Evolutionary conservation across 1,284 basidiomycete genomes (phyloP), one percentile per base, ranked within the genome.

Genomic region (Sphagnurus paluster): DNA sequence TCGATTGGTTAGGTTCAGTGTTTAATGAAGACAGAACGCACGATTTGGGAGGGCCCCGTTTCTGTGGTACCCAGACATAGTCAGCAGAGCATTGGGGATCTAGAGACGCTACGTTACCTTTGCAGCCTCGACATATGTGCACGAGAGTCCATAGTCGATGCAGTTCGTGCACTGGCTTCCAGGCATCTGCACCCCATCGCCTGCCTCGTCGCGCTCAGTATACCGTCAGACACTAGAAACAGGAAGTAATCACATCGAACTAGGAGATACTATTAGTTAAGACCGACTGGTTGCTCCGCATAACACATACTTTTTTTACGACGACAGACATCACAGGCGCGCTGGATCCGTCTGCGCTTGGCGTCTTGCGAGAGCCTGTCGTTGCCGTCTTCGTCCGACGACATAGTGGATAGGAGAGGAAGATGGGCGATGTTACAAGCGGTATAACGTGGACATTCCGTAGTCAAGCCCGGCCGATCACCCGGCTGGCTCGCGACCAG

Each of bases 131-230:
- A 79, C 69, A 58, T 84, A 85, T 2, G 77, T 82, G 61, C 83
- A 86, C 4, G 81, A 77, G 19, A 77, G 64, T 49, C 75, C 75
- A 56, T 79, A 80, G 21, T 81, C 76, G 30, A 72, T 63, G 61
- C 84, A 87, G 58, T 82, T 83, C 2, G 82, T 79, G 58, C 85
- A 87, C 36, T 65, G 66, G 46, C 71, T 75, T 28, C 69, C 66
- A 13, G 73, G 70, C 68, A 74, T 75, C 47, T 65, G 67, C 5
- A 65, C 63, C 33, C 72, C 73, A 59, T 76, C 73, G 48, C 74
- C 72, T 74, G 44, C 39, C 2, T 14, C 13, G 11, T 34, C 4
- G 24, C 9, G 24, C 16, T 33, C 14, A 10, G 14, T 39, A 11
- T 36, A 23, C 20, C 13, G 1, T 34, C 30, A 7, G 2, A 21